These are phyloP conservation scores for Fusarium aywerte DNA, from an alignment of 2,329 filamentous ascomycete genomes.

Conservation along the genomic window DNA sequence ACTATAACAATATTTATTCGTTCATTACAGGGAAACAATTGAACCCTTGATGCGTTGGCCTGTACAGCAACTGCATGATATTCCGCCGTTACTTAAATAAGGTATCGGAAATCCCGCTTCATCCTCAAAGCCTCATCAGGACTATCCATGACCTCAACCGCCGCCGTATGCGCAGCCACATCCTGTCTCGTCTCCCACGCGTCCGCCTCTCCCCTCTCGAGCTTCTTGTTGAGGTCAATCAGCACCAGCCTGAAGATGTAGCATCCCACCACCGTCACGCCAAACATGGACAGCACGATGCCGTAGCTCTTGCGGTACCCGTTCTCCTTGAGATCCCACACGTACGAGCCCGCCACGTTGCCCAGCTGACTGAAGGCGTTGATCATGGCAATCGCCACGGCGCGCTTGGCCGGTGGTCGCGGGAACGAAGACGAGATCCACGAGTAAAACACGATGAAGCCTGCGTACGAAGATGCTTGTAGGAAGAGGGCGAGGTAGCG, in stretches of 20 bases:
- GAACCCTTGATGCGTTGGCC: conserved; percentile 1
- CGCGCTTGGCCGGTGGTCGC: conserved; percentile 68
- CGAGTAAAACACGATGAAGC: conserved; percentile 68
- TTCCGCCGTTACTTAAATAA: conserved; percentile 48
- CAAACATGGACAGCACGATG: conserved; percentile 73
- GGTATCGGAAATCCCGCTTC: conserved; percentile 60
- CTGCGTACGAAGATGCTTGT: conserved; percentile 67
- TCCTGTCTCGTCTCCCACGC: conserved; percentile 52
- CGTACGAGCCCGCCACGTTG: conserved; percentile 70
- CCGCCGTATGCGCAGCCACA: conserved; percentile 55
- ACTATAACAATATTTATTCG: not conserved
- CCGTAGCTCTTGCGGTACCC: conserved; percentile 73
- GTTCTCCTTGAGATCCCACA: conserved; percentile 68
- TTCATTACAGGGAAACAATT: not conserved
- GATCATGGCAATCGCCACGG: conserved; percentile 69
- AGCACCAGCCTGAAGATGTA: conserved; percentile 60
- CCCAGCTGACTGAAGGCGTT: conserved; percentile 68
- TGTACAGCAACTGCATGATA: too few species aligned
- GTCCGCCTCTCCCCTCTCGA: conserved; percentile 55
- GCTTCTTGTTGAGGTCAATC: conserved; percentile 58
- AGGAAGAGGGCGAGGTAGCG: conserved; percentile 71
- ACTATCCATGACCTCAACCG: conserved; percentile 53
- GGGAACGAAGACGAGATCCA: conserved; percentile 69
- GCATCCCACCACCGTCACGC: conserved; percentile 65
- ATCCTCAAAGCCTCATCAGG: conserved; percentile 58